Base-by-base conservation (phyloP, 805 yeast genomes). In the Lipomyces oligophaga region DNA sequence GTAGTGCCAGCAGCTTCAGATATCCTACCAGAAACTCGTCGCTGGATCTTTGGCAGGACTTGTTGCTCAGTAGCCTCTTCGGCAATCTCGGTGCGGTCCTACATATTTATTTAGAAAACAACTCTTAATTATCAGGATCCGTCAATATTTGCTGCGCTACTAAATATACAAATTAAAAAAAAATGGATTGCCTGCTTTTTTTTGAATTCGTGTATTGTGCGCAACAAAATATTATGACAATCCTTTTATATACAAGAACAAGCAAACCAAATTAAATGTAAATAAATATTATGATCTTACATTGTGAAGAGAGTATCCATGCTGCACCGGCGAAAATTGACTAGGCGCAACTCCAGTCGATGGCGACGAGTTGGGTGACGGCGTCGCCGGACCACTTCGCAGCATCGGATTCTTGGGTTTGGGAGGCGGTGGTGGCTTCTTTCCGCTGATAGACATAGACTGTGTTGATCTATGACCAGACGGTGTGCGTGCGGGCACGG, bases 351-450 rank as follows among this genome's bases (percentile, higher is more conserved):
- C 16, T 31, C 28, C 19, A 8, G 36, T 8, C 36, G 35, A 21
- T 24, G 43, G 22, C 15, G 18, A 7, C 35, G 27, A 30, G 21
- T 6, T 15, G 11, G 44, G 49, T 10, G 52, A 28, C 10, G 41
- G 43, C 35, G 43, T 32, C 34, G 31, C 19, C 15, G 54, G 54
- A 5, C 37, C 36, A 8, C 54, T 52, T 13, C 55, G 46, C 33
- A 45, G 53, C 34, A 38, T 42, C 24, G 45, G 40, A 41, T 41
- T 32, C 43, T 38, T 28, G 35, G 42, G 55, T 30, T 39, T 41
- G 11, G 58, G 49, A 11, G 57, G 60, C 16, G 53, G 52, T 20
- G 60, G 59, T 24, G 60, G 58, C 10, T 55, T 46, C 38, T 50
- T 49, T 25, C 49, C 49, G 6, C 35, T 43, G 3, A 53, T 47